Evolutionary conservation across 2,329 filamentous ascomycete species (phyloP), one percentile per base, ranked within the genome.

Genomic region (Xylariaceae sp.): DNA sequence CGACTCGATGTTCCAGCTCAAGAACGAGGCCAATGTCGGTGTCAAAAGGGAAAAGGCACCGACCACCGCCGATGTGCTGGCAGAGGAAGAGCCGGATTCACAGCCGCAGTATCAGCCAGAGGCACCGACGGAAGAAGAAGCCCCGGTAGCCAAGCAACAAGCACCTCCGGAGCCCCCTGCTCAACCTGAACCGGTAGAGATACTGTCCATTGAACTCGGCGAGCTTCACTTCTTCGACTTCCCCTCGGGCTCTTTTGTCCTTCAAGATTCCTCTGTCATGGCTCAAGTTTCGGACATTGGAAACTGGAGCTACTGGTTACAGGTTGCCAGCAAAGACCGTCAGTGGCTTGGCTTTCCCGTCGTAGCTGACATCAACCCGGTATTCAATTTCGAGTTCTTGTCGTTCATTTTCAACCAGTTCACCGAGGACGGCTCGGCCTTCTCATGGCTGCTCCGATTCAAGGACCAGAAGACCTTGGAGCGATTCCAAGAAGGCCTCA

Each of bases 351-450:
- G 88, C 15, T 85, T 94, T 44, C 74, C 82, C 3, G 77, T 98
- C 19, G 70, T 88, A 19, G 82, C 86, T 5, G 92, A 98, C 48
- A 87, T 96, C 59, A 96, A 96, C 50, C 92, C 92, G 0, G 89
- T 98, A 14, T 98, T 96, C 68, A 96, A 96, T 63, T 96, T 95
- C 46, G 92, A 98, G 58, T 96, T 90, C 51, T 70, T 94, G n/a
- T 96, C 90, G 0, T 96, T 96, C 57, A 95, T 98, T 52, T 98
- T 98, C 72, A 98, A 98, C 53, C 88, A 95, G 56, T 96, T 94
- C 57, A 75, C 83, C 11, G 73, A 80, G 22, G 86, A 95, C 58
- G 87, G 89, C 2, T 84, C 83, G 2, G 90, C 92, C 4, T 93
- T 89, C 58, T 98, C 92, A 1, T 98, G 92, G 90, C 73, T 98